Percentiles rank a stretch among this genome's conserved stretches.
Conservation (phyloP, 2,329 filamentous ascomycete species). For the Fusarium subglutinans region DNA sequence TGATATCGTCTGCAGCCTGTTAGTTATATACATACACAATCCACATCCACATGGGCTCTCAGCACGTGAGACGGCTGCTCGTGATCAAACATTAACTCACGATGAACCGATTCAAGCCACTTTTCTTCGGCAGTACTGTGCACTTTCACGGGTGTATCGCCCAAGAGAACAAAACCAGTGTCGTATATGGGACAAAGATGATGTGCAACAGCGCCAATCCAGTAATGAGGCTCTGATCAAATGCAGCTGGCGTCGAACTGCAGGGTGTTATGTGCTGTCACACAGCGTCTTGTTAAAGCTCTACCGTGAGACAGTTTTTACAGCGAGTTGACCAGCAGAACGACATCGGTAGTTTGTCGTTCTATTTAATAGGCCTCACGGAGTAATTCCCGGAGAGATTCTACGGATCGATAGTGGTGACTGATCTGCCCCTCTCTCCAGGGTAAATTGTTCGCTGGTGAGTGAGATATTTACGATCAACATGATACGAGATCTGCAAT, state of each 20-base stretch:
- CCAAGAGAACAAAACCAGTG: not conserved
- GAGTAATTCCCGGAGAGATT: conserved; percentile 45
- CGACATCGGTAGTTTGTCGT: conserved; percentile 16
- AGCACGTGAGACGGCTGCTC: conserved; percentile 12
- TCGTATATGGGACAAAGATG: not conserved
- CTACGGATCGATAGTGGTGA: conserved; percentile 22
- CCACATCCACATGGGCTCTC: not conserved
- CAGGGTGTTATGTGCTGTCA: conserved; percentile 5
- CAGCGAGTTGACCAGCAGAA: not conserved
- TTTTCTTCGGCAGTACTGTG: not conserved
- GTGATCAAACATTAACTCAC: conserved; percentile 21
- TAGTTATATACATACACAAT: not conserved
- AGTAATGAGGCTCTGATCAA: conserved; percentile 4
- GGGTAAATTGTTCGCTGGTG: conserved; percentile 30
- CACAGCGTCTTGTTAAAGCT: not conserved
- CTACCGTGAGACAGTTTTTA: not conserved
- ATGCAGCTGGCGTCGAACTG: not conserved
- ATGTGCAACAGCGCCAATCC: not conserved
- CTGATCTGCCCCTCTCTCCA: conserved; percentile 18
- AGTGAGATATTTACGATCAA: conserved; percentile 1
- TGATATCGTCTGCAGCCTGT: not conserved
- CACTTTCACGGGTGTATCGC: not conserved
- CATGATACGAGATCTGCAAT: conserved; percentile 1
- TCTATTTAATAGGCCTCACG: conserved; percentile 35
- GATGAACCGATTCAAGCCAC: conserved; percentile 2